Conservation (phyloP, 2,329 filamentous ascomycete genomes). For the Epichloe brachyelytri region DNA sequence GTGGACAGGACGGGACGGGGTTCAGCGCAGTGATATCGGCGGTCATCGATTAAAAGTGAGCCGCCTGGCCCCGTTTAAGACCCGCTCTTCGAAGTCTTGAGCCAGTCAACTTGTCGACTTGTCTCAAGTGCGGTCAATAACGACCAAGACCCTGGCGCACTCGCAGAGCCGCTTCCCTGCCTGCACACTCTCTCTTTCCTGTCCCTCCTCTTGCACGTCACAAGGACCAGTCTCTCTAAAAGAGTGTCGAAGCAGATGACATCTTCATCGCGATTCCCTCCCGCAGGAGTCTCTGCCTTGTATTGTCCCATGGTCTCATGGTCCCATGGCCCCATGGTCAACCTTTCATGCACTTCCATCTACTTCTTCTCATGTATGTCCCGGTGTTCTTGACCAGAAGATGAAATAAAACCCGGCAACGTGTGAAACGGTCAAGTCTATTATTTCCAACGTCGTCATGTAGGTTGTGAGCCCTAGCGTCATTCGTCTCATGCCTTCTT, state of each 20-base stretch:
- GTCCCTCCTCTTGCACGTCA: not conserved
- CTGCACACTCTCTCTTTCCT: not conserved
- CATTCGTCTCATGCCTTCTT: conserved; percentile 3
- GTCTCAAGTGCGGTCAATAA: not conserved
- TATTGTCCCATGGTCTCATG: no score
- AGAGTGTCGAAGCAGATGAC: not conserved
- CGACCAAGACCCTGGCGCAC: not conserved
- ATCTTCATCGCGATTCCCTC: not conserved
- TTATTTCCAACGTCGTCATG: not conserved
- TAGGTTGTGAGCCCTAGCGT: conserved; percentile 2
- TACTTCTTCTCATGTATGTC: no score
- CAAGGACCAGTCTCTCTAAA: not conserved
- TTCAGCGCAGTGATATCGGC: no score
- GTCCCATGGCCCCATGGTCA: no score
- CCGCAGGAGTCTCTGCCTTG: not conserved
- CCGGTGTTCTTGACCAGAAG: no score
- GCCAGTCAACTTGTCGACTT: not conserved
- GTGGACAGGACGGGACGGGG: no score
- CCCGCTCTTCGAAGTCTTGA: not conserved
- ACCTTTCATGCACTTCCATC: no score
- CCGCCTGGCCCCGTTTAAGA: not conserved
- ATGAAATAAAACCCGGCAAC: no score
- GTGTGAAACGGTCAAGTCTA: not conserved
- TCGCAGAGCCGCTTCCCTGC: not conserved
- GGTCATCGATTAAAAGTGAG: not conserved